phyloP scores from a whole-genome alignment of 495 filamentous ascomycete species.

The Annulohypoxylon maeteangense region DNA sequence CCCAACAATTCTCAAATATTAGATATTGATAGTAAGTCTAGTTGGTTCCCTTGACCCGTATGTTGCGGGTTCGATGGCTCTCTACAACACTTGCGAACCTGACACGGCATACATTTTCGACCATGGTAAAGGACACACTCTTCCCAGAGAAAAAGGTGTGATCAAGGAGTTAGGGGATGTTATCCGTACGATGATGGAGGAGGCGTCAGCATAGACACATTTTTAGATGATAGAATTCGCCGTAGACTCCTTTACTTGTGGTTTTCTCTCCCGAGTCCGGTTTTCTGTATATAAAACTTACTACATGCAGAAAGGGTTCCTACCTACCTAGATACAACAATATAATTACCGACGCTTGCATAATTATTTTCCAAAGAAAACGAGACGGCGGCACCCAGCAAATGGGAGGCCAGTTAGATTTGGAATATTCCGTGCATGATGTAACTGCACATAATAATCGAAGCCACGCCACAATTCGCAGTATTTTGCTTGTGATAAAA shows the following conservation, averaged over 20 bases:
- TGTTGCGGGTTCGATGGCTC: conserved; percentile 64
- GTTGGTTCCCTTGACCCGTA: conserved; percentile 68
- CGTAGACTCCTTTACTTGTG: conserved; percentile 11
- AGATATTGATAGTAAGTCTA: conserved; percentile 38
- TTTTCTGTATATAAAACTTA: conserved; percentile 17
- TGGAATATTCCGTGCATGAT: conserved; percentile 37
- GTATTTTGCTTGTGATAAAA: conserved; percentile 17
- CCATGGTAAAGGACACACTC: conserved; percentile 66
- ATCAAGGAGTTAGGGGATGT: conserved; percentile 62
- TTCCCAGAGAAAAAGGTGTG: conserved; percentile 62
- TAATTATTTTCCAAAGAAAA: background rate
- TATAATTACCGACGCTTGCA: conserved; percentile 6
- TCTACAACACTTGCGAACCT: conserved; percentile 68
- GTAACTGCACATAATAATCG: conserved; percentile 3
- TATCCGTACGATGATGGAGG: conserved; percentile 52
- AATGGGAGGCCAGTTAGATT: conserved; percentile 11
- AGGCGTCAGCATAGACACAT: conserved; percentile 39
- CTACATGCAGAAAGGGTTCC: conserved; percentile 6
- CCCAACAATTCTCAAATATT: background rate
- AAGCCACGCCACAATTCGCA: background rate
- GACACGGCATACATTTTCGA: conserved; percentile 68
- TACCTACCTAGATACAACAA: conserved; percentile 26
- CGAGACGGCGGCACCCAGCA: background rate
- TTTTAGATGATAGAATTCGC: conserved; percentile 30
- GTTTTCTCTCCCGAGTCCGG: background rate